Conservation (phyloP, 148 eudicot species). For the Camellia sinensis region DNA sequence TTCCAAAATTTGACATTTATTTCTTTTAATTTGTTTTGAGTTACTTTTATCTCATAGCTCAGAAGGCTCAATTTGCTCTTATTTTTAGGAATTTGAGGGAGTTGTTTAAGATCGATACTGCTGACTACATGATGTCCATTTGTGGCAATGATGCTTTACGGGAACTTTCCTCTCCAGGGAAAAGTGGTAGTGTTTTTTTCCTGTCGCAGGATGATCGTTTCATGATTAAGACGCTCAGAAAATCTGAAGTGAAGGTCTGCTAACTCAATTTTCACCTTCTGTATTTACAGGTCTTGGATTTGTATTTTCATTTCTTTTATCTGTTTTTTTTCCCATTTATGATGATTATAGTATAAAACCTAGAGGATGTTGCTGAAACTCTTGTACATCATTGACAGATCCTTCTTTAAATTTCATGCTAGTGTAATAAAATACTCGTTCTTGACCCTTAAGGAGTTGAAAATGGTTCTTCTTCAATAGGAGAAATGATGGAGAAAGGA, state of each 20-base stretch:
- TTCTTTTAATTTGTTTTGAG: not conserved
- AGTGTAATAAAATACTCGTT: not conserved
- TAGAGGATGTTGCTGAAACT: not conserved
- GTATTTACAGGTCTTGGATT: not conserved
- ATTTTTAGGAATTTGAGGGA: slow-evolving; percentile 76
- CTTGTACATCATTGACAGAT: not conserved
- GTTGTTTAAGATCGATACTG: slow-evolving; percentile 96
- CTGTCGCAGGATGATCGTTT: slow-evolving; percentile 97
- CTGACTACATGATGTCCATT: slow-evolving; percentile 97
- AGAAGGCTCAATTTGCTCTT: slow-evolving; percentile 5
- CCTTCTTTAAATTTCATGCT: not conserved
- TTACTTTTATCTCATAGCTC: slow-evolving; percentile 7
- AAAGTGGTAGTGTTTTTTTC: slow-evolving; percentile 97
- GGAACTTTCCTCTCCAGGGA: slow-evolving; percentile 97
- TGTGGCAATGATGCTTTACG: slow-evolving; percentile 96
- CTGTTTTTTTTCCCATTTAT: not conserved
- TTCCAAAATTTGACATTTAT: too few species aligned
- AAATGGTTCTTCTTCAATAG: not conserved
- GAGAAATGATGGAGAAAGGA: not conserved
- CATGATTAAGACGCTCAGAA: slow-evolving; percentile 93
- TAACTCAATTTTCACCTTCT: slow-evolving; percentile 11
- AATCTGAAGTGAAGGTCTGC: slow-evolving; percentile 92
- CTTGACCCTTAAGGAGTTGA: not conserved
- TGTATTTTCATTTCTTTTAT: not conserved
- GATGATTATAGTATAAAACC: not conserved